phyloP scores from a whole-genome alignment of 371 early-diverging fungal species.

The Mortierella sp. region DNA sequence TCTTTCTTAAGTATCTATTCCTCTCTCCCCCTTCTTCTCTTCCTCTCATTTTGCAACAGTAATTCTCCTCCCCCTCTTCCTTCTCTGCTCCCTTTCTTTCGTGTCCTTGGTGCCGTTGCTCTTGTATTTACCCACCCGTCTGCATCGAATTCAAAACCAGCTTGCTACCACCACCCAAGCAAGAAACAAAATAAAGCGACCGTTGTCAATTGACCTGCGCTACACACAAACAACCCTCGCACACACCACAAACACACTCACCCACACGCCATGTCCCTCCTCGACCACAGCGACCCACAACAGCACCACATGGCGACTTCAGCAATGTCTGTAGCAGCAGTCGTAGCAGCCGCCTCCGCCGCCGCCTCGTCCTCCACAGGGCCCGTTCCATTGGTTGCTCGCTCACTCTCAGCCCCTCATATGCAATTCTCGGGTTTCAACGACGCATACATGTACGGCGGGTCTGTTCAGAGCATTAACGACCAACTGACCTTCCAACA shows the following conservation, averaged over 20 bases:
- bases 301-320: slow-evolving; percentile 17
- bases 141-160: not conserved
- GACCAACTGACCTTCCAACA: slow-evolving; percentile 5
- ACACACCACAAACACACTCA: not conserved
- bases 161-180: too few relatives aligned
- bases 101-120: not conserved
- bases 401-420: slow-evolving; percentile 43
- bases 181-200: not conserved
- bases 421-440: slow-evolving; percentile 16
- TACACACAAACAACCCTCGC: slow-evolving; percentile 1
- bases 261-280: slow-evolving; percentile 12
- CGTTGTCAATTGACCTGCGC: slow-evolving; percentile 4
- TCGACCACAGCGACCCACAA: slow-evolving; percentile 18
- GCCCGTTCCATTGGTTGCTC: slow-evolving; percentile 16
- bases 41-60: not conserved
- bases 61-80: not conserved
- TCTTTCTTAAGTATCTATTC: not conserved
- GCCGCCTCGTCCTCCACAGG: slow-evolving; percentile 13
- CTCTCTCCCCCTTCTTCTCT: not conserved
- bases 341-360: slow-evolving; percentile 8
- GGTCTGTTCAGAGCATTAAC: slow-evolving; percentile 11
- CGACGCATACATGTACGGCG: slow-evolving; percentile 5
- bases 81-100: not conserved
- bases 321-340: slow-evolving; percentile 16
- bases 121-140: not conserved